These are phyloP conservation scores for Stagonosporopsis chrysanthemi DNA, from an alignment of 2,329 filamentous ascomycete genomes.

Conservation along the genomic window DNA sequence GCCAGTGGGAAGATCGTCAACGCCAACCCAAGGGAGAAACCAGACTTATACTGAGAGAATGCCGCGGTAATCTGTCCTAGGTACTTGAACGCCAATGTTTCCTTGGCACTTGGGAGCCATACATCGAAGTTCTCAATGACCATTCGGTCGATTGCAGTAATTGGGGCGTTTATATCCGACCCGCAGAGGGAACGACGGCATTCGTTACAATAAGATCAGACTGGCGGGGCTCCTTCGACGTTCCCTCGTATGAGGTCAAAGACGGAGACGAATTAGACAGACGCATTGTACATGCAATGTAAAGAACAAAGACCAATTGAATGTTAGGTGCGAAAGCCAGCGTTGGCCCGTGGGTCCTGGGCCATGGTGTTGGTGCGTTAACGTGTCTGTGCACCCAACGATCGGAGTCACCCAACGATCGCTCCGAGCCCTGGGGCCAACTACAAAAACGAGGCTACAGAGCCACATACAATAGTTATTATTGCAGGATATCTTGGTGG, in stretches of 20 bases:
- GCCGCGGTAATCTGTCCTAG: not conserved
- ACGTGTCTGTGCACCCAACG: too few species aligned
- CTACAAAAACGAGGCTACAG: too few species aligned
- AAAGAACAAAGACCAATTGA: not conserved
- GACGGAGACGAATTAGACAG: not conserved
- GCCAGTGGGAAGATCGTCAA: slow-evolving; percentile 29
- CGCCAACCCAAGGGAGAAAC: slow-evolving; percentile 25
- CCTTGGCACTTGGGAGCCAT: not conserved
- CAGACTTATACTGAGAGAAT: slow-evolving; percentile 32
- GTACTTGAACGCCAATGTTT: not conserved
- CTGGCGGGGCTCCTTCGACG: slow-evolving; percentile 1
- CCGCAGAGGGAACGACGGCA: not conserved
- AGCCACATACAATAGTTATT: too few species aligned
- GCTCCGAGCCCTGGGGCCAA: too few species aligned
- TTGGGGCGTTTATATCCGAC: slow-evolving; percentile 1
- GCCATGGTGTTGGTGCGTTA: not conserved
- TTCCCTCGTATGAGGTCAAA: not conserved
- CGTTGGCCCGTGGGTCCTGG: not conserved
- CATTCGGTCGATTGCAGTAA: not conserved
- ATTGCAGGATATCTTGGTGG: too few species aligned
- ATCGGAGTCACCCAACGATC: too few species aligned
- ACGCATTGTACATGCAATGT: not conserved
- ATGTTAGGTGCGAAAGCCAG: not conserved
- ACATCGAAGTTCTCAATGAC: not conserved
- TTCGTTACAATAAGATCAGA: not conserved